Evolutionary conservation across 2,329 filamentous ascomycete species (phyloP).

Genomic region (Byssoonygena ceratinophila): DNA sequence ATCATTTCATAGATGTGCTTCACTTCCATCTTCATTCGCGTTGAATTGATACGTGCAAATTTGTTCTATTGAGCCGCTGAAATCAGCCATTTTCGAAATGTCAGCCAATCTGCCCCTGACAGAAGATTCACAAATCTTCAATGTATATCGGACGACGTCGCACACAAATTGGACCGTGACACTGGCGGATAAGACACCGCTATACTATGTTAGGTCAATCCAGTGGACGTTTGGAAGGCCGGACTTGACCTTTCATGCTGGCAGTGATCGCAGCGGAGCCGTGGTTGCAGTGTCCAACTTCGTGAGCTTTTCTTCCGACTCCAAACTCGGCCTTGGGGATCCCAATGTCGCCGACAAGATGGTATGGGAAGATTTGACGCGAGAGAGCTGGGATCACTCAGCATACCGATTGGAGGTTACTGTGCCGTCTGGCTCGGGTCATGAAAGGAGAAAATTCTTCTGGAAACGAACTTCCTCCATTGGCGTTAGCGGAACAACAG

Average conservation of each 20-base stretch:
- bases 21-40: too few relatives aligned
- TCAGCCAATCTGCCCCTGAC: not conserved
- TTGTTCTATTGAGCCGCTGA: too few relatives aligned
- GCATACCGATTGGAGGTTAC: slow-evolving; percentile 26
- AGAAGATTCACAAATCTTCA: slow-evolving; percentile 11
- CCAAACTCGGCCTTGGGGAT: slow-evolving; percentile 28
- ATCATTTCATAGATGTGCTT: too few relatives aligned
- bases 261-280: slow-evolving; percentile 21
- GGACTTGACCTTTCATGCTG: slow-evolving; percentile 27
- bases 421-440: slow-evolving; percentile 9
- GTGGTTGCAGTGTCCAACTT: slow-evolving; percentile 27
- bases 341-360: slow-evolving; percentile 18
- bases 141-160: slow-evolving; percentile 9
- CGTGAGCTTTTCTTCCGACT: slow-evolving; percentile 25
- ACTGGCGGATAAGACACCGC: slow-evolving; percentile 10
- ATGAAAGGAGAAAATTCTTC: slow-evolving; percentile 19
- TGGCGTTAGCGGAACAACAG: slow-evolving; percentile 22
- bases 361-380: slow-evolving; percentile 25
- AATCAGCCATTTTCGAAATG: not conserved
- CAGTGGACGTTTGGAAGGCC: slow-evolving; percentile 24
- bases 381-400: slow-evolving; percentile 18
- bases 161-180: slow-evolving; percentile 14
- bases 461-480: slow-evolving; percentile 28
- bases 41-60: too few relatives aligned
- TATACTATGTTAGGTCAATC: slow-evolving; percentile 24